Conservation (phyloP, 2,329 filamentous ascomycete genomes). For the Lachnellula cervina region DNA sequence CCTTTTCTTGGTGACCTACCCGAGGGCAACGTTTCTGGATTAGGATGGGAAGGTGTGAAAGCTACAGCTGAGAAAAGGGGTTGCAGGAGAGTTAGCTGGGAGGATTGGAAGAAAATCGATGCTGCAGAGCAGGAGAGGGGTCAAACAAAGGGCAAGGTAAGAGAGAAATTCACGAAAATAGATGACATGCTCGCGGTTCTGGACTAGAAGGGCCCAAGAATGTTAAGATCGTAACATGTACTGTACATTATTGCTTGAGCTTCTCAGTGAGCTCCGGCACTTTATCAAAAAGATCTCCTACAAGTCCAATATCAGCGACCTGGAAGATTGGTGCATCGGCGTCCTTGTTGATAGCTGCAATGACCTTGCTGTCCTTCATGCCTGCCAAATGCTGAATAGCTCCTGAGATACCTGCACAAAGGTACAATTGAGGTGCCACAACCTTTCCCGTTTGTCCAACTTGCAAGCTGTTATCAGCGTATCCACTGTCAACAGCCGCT, state of each 20-base stretch:
- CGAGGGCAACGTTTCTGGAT: conserved; percentile 35
- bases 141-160: conserved; percentile 62
- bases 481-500: conserved; percentile 93
- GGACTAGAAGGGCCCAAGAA: conserved; percentile 28
- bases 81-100: conserved; percentile 68
- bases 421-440: conserved; percentile 89
- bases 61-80: conserved; percentile 51
- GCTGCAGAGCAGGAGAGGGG: conserved; percentile 67
- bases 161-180: conserved; percentile 63
- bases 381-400: conserved; percentile 97
- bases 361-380: conserved; percentile 99
- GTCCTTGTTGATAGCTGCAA: conserved; percentile 98
- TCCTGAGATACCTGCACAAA: conserved; percentile 92
- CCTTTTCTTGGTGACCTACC: neutral
- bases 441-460: conserved; percentile 99
- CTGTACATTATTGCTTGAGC: conserved; percentile 47
- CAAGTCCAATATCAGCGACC: conserved; percentile 90
- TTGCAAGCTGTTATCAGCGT: conserved; percentile 96
- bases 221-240: conserved; percentile 12
- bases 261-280: conserved; percentile 96
- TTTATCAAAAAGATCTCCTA: conserved; percentile 92
- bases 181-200: conserved; percentile 54
- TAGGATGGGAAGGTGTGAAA: conserved; percentile 75
- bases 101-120: conserved; percentile 84
- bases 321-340: conserved; percentile 97